These are phyloP conservation scores for Leishmania guyanensis DNA, from an alignment of 208 protist species.

Conservation along the genomic window DNA sequence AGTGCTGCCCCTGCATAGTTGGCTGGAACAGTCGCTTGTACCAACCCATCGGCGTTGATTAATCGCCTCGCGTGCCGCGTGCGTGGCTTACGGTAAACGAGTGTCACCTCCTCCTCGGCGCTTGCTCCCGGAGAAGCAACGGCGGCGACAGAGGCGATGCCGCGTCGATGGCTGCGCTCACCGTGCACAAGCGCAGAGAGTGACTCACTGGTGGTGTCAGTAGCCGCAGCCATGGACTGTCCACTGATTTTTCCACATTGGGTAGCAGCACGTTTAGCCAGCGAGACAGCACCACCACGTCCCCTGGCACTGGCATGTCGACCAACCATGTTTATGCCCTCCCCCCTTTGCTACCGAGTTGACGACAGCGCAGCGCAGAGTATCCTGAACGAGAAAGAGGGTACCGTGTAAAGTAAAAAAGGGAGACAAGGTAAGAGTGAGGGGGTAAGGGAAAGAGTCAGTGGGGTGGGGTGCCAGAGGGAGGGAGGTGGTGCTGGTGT, in stretches of 20 bases:
- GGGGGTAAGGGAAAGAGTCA: not conserved
- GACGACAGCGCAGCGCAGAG: not conserved
- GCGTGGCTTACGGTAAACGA: slow-evolving; percentile 35
- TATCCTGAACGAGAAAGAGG: not conserved
- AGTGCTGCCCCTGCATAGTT: not conserved
- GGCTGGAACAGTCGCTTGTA: not conserved
- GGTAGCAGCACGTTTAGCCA: slow-evolving; percentile 1
- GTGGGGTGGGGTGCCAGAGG: not conserved
- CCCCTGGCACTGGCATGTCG: not conserved
- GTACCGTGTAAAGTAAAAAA: not conserved
- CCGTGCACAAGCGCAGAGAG: slow-evolving; percentile 5
- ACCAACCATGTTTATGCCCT: not conserved
- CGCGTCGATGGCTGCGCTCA: slow-evolving; percentile 3
- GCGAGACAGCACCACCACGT: slow-evolving; percentile 1
- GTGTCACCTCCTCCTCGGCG: slow-evolving; percentile 35
- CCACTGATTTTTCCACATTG: slow-evolving; percentile 4
- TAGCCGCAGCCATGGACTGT: not conserved
- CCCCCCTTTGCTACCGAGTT: not conserved
- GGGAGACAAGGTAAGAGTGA: not conserved
- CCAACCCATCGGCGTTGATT: not conserved
- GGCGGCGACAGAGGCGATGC: not conserved
- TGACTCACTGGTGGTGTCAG: not conserved
- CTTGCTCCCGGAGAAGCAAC: not conserved
- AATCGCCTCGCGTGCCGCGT: not conserved
- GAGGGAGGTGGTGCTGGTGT: no score